Evolutionary conservation across 345 rosid genomes (phyloP).

Genomic region (Heritiera fomes): DNA sequence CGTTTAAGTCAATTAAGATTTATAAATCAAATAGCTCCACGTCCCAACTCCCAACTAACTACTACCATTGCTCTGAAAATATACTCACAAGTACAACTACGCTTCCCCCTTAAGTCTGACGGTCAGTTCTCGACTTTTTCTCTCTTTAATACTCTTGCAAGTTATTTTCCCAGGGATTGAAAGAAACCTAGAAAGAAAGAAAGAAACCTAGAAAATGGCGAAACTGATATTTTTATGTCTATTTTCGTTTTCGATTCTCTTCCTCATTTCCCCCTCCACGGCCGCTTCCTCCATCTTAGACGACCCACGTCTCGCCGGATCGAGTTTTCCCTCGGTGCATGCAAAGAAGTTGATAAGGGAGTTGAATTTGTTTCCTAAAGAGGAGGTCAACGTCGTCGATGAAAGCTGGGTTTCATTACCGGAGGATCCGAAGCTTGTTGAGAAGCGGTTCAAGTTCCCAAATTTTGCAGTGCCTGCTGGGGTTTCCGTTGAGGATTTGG

Average conservation of each 20-base stretch:
- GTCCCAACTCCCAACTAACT: too few species aligned
- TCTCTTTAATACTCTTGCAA: too few species aligned
- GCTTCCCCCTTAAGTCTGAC: too few species aligned
- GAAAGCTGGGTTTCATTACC: slow-evolving; percentile 21
- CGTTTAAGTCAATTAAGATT: too few species aligned
- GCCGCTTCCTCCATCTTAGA: slow-evolving; percentile 32
- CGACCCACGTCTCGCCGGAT: slow-evolving; percentile 40
- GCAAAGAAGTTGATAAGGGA: slow-evolving; percentile 79
- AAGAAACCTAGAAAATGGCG: slow-evolving; percentile 39
- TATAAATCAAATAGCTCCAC: too few species aligned
- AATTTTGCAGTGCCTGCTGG: slow-evolving; percentile 41
- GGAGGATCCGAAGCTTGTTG: slow-evolving; percentile 47
- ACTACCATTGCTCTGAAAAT: too few species aligned
- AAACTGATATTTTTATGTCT: slow-evolving; percentile 27
- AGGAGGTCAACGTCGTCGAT: slow-evolving; percentile 58
- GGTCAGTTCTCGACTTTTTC: too few species aligned
- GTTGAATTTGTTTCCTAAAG: slow-evolving; percentile 80
- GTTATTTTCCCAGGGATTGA: too few species aligned
- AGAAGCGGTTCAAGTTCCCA: slow-evolving; percentile 69
- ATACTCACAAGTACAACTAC: too few species aligned
- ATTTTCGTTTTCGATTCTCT: slow-evolving; percentile 28
- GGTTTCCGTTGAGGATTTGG: slow-evolving; percentile 60
- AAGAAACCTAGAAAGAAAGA: background rate
- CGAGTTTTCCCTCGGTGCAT: slow-evolving; percentile 62
- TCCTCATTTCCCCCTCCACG: slow-evolving; percentile 28